These are phyloP conservation scores for Mycena maculata DNA, from an alignment of 768 basidiomycete species.

Conservation along the genomic window DNA sequence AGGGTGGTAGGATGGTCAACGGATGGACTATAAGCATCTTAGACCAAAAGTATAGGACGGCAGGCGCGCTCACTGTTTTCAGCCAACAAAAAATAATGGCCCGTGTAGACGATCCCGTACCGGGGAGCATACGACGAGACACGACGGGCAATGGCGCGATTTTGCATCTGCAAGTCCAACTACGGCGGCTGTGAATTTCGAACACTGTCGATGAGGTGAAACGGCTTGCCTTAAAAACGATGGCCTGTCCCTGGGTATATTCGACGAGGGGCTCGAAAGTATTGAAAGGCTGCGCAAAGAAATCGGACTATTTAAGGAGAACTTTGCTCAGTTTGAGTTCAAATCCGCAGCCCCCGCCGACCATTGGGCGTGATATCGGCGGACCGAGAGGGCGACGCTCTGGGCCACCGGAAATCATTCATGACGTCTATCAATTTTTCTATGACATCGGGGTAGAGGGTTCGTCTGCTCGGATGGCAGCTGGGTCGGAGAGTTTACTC, in stretches of 20 bases:
- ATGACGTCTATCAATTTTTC: no score
- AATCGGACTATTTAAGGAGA: background rate
- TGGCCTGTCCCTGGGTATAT: background rate
- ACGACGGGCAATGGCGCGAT: background rate
- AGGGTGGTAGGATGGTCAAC: background rate
- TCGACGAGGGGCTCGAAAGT: background rate
- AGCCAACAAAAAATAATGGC: background rate
- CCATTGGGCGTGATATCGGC: background rate
- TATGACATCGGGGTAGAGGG: no score
- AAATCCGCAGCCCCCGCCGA: no score
- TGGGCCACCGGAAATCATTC: no score
- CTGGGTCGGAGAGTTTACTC: no score
- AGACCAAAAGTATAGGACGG: background rate
- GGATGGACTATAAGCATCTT: background rate
- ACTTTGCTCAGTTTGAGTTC: conserved; percentile 4
- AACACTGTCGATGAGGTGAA: background rate
- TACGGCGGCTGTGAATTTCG: background rate
- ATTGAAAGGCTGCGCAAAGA: background rate
- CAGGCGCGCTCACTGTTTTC: background rate
- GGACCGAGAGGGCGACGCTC: background rate
- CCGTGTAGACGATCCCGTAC: background rate
- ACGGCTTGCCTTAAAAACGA: background rate
- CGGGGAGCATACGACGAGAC: conserved; percentile 3
- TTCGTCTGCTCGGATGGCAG: no score
- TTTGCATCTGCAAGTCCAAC: conserved; percentile 5